Conservation (phyloP, 768 basidiomycete species). For the Hemileccinum rubropunctum region DNA sequence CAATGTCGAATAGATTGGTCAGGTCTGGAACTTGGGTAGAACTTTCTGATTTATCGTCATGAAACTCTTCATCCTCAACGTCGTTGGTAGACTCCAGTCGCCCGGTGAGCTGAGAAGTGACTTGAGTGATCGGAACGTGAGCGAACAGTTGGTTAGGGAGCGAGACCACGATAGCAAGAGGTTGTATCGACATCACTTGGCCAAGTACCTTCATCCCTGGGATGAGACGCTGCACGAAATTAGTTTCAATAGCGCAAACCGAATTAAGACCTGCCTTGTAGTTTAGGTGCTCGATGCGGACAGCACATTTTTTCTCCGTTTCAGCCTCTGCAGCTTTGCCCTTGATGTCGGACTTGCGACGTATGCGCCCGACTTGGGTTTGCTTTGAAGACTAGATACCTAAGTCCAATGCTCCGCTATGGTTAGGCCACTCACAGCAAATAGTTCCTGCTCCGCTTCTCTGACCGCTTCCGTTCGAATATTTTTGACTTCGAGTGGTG, state of each 20-base stretch:
- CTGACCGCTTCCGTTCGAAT: constrained; percentile 79
- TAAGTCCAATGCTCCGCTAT: background rate
- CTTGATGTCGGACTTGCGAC: constrained; percentile 45
- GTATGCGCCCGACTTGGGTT: constrained; percentile 40
- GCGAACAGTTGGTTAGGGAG: constrained; percentile 94
- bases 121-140: constrained; percentile 92
- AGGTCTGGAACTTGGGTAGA: constrained; percentile 59
- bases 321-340: constrained; percentile 27
- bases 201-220: constrained; percentile 86
- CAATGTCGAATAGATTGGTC: constrained; percentile 70
- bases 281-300: constrained; percentile 88
- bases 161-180: constrained; percentile 87
- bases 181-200: constrained; percentile 83
- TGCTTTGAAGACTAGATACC: constrained; percentile 39
- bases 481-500: constrained; percentile 85
- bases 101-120: constrained; percentile 75
- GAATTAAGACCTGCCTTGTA: constrained; percentile 64
- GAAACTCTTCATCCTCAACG: constrained; percentile 43
- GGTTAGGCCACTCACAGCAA: constrained; percentile 46
- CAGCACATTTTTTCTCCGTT: constrained; percentile 40
- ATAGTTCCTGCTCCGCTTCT: constrained; percentile 81
- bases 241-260: background rate
- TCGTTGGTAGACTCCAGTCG: constrained; percentile 63
- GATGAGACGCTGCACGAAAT: constrained; percentile 57
- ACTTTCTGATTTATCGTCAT: constrained; percentile 41